Base-by-base conservation (phyloP, 2,329 filamentous ascomycete genomes). In the Berkeleyomyces rouxiae region DNA sequence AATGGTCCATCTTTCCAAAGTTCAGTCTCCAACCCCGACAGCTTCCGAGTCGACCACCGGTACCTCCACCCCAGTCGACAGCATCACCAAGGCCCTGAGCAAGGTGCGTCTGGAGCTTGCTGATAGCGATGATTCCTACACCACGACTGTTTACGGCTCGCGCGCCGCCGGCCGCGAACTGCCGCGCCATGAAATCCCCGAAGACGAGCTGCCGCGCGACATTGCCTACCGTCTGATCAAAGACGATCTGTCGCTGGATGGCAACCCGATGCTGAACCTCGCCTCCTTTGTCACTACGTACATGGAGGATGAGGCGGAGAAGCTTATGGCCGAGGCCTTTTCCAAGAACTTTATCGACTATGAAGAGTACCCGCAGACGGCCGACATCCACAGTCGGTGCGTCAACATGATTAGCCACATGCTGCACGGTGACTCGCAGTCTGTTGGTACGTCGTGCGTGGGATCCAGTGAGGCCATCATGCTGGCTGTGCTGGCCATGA, bases 181-280 rank as follows among this genome's bases (percentile, higher is more conserved):
- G 49, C 90, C 91, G 37, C 82, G 81, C 70, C 78, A 87, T 70
- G 86, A 90, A 76, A 96, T 97, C 83, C 90, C 92, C 0, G 90
- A 96, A 69, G 70, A 75, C 23, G 88, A 95, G 74, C 96, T 96
- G 91, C 92, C 92, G 53, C 84, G 82, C 68, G 88, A 95, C 68
- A 82, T 96, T 61, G 92, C 92, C n/a, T 96, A 96, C 74, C 86
- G 90, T 58, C 87, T 96, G 88, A 96, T 96, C 79, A 92, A 90
- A 78, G 92, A 96, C 72, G 89, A 96, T 71, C 78, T 96, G 67
- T 93, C 88, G 67, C 78, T 96, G 61, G 92, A 97, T 71, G 90
- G 90, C 63, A 95, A 92, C 68, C 90, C 90, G 7, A 92, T 90
- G 79, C 80, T 95, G 66, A 89, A 86, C 73, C 75, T 97, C 69